A percentile compares a stretch with the other conserved stretches of the same genome.
Conservation (phyloP, 441 rosid genomes). For the Eugenia klotzschiana region DNA sequence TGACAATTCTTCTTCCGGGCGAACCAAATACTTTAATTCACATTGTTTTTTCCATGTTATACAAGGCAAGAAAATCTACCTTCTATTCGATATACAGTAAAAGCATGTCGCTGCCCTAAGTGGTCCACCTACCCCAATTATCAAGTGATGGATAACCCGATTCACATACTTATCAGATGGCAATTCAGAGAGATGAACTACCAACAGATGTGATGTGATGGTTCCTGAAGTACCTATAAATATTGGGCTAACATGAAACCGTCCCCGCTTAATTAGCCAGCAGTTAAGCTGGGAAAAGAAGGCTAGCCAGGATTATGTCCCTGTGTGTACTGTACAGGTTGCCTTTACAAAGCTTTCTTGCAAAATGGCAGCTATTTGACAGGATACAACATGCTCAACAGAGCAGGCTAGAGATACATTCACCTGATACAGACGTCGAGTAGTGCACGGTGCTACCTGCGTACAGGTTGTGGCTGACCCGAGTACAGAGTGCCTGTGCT, state of each 20-base stretch:
- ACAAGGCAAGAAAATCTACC: neutral
- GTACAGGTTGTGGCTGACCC: neutral
- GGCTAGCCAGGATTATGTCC: neutral
- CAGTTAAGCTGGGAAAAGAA: neutral
- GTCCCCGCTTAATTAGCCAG: neutral
- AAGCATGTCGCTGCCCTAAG: neutral
- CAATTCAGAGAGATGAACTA: neutral
- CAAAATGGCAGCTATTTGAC: neutral
- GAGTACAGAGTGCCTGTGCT: neutral
- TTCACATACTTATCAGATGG: neutral
- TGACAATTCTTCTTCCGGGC: neutral
- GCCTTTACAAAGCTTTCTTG: neutral
- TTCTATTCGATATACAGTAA: neutral
- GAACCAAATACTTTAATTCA: neutral
- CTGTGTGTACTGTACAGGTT: neutral
- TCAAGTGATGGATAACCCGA: neutral
- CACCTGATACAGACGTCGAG: neutral
- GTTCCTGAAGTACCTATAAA: neutral
- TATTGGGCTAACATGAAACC: neutral
- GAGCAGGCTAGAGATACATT: neutral
- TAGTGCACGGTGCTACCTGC: neutral
- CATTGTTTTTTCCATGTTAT: neutral
- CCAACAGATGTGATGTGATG: neutral
- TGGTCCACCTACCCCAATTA: neutral
- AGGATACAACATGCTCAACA: neutral